Base-by-base conservation (phyloP, 306 rosid species). In the Prunus mume region DNA sequence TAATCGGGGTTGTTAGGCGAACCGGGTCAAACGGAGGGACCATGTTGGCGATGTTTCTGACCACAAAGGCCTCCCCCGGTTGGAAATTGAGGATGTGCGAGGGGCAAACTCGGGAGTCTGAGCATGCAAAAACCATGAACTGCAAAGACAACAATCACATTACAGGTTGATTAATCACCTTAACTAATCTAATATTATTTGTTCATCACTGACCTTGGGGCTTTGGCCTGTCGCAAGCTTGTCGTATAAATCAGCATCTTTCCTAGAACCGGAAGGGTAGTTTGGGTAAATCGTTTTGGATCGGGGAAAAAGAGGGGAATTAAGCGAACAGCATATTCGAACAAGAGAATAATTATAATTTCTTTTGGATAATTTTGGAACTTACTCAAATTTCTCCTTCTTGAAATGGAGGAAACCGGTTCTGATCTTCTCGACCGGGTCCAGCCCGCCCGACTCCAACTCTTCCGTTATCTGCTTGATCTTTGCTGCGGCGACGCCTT, bases 121-220 rank as follows among this genome's bases (percentile, higher is more conserved):
- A 95, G 85, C 99, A 95, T 19, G 99, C 99, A 87, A 95, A 95
- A 38, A 95, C 96, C 91, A 95, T 25, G 81, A 92, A 95, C 99
- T 95, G 92, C 91, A 81, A 38, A 38, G 43, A 7, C 9, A 38
- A 6, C 17, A 27, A 24, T 25, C 38, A n/a, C 18, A 43, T 34
- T 64, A 20, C 5, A 30, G 15, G 9, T 28, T 7, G 32, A 30
- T 63, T 8, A 63, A 3, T 56, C 20, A 72, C 50, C 54, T 34
- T 50, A 9, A 66, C 62, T 25, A 6, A 10, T 56, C 2, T 38
- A 38, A n/a, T 52, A 5, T 52, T 52, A 34, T 34, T 34, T 34
- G 41, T 34, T 34, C 41, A 5, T 63, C 68, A 27, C 89, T 56
- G 12, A 92, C 99, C 97, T 96, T 96, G 47, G 99, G 99, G 84